Evolutionary conservation across 2,329 filamentous ascomycete species (phyloP).

Genomic region (Sphaerostilbella broomeana): DNA sequence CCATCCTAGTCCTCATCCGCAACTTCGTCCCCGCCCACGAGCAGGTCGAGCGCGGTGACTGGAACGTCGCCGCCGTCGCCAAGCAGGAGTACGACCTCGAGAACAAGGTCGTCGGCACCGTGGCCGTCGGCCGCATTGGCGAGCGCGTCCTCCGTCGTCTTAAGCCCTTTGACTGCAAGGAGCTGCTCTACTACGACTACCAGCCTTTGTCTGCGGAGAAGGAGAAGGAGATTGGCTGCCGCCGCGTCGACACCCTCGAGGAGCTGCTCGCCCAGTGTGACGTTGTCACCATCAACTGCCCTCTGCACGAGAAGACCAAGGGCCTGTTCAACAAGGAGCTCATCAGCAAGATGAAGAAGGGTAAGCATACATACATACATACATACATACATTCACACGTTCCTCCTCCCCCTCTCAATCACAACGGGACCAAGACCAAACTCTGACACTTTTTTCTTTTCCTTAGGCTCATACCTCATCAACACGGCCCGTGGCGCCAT

Average conservation of each 20-base stretch:
- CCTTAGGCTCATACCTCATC: slow-evolving; percentile 85
- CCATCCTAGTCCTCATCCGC: slow-evolving; percentile 88
- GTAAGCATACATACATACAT: slow-evolving; percentile 47
- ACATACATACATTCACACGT: no score
- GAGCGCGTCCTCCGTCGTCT: slow-evolving; percentile 95
- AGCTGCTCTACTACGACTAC: slow-evolving; percentile 99
- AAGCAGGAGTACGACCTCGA: slow-evolving; percentile 99
- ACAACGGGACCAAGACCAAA: no score
- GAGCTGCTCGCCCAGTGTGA: slow-evolving; percentile 93
- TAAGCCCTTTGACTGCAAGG: slow-evolving; percentile 98
- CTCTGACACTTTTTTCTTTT: no score
- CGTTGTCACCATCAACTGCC: slow-evolving; percentile 98
- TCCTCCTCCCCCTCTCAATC: not conserved
- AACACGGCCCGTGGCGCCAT: slow-evolving; percentile 99
- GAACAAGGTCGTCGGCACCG: slow-evolving; percentile 94
- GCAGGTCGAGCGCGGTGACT: slow-evolving; percentile 80
- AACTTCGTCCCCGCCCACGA: slow-evolving; percentile 99
- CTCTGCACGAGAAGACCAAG: slow-evolving; percentile 93
- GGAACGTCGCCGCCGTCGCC: slow-evolving; percentile 91
- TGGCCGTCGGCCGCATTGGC: slow-evolving; percentile 94
- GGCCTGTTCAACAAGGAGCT: slow-evolving; percentile 98
- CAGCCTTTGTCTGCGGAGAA: slow-evolving; percentile 80
- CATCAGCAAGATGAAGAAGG: slow-evolving; percentile 98
- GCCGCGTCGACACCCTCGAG: slow-evolving; percentile 81
- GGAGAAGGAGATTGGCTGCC: slow-evolving; percentile 93